Conservation (phyloP, 2,329 filamentous ascomycete genomes). For the Cladosporium sp. region DNA sequence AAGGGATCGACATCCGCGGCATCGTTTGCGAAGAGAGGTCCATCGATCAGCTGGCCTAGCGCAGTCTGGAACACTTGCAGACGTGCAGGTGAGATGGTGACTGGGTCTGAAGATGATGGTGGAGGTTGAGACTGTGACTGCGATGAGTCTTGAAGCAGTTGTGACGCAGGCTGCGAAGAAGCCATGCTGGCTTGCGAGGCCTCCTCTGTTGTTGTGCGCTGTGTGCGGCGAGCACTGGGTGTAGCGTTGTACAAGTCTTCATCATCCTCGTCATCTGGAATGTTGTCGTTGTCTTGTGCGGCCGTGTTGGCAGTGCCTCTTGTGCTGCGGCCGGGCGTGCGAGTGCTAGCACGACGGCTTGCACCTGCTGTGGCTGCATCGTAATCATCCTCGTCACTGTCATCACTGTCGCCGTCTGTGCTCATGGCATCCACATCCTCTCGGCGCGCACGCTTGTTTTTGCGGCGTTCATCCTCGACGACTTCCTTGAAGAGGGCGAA, state of each 20-base stretch:
- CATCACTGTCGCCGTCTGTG: slow-evolving; percentile 52
- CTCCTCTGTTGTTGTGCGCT: slow-evolving; percentile 40
- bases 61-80: slow-evolving; percentile 74
- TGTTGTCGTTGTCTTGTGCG: slow-evolving; percentile 49
- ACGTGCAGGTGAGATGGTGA: slow-evolving; percentile 60
- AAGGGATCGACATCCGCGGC: slow-evolving; percentile 73
- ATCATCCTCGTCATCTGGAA: slow-evolving; percentile 45
- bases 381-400: slow-evolving; percentile 56
- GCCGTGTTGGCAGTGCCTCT: slow-evolving; percentile 38
- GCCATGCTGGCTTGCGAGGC: slow-evolving; percentile 66
- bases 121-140: slow-evolving; percentile 44
- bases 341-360: slow-evolving; percentile 28
- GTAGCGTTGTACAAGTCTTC: slow-evolving; percentile 57
- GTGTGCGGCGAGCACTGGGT: slow-evolving; percentile 49
- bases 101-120: slow-evolving; percentile 31
- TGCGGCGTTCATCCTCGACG: slow-evolving; percentile 72
- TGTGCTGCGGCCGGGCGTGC: slow-evolving; percentile 27
- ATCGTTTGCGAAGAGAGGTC: slow-evolving; percentile 83
- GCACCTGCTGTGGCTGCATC: slow-evolving; percentile 27
- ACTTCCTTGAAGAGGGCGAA: slow-evolving; percentile 98
- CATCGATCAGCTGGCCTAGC: slow-evolving; percentile 79
- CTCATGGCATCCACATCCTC: slow-evolving; percentile 56
- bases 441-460: slow-evolving; percentile 74
- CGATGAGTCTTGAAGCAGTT: slow-evolving; percentile 58
- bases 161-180: slow-evolving; percentile 76